Conservation (phyloP, 805 yeast genomes). For the Hyphopichia homilentoma region DNA sequence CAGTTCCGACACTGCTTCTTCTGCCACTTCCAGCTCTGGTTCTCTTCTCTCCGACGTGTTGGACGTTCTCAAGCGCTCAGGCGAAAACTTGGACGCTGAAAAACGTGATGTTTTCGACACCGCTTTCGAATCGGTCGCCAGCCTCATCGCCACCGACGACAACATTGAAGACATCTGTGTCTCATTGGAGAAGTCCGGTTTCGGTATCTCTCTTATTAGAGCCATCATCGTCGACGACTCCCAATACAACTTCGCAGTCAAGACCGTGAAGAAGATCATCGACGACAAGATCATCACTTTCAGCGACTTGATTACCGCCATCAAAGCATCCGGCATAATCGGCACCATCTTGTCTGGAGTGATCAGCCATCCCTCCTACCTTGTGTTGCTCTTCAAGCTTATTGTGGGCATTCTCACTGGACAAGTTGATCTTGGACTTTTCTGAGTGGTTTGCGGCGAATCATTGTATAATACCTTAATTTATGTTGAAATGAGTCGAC, state of each 20-base stretch:
- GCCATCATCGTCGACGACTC: conserved; percentile 17
- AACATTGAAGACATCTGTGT: conserved; percentile 19
- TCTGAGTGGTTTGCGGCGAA: too few relatives aligned
- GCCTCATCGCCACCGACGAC: conserved; percentile 4
- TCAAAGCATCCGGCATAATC: not conserved
- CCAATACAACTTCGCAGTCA: conserved; percentile 20
- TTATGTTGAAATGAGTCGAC: too few relatives aligned
- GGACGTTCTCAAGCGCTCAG: conserved; percentile 5
- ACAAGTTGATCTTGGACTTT: too few relatives aligned
- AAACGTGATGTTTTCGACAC: not conserved
- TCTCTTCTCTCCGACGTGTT: not conserved
- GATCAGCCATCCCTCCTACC: not conserved
- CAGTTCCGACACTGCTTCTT: not conserved
- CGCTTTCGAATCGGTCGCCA: not conserved
- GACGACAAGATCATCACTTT: conserved; percentile 15
- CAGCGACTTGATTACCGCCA: not conserved
- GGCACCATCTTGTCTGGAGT: not conserved
- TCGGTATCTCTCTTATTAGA: conserved; percentile 23
- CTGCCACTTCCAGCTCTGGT: conserved; percentile 1
- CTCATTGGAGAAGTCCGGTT: conserved; percentile 25
- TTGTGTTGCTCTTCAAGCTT: not conserved
- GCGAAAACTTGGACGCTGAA: not conserved
- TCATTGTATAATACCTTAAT: too few relatives aligned
- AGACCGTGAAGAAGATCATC: conserved; percentile 18
- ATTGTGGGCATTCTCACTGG: conserved; percentile 2